Percentiles rank a stretch among this genome's conserved stretches.
phyloP scores from a whole-genome alignment of 2,329 filamentous ascomycete species.

The Xylaria arbuscula region DNA sequence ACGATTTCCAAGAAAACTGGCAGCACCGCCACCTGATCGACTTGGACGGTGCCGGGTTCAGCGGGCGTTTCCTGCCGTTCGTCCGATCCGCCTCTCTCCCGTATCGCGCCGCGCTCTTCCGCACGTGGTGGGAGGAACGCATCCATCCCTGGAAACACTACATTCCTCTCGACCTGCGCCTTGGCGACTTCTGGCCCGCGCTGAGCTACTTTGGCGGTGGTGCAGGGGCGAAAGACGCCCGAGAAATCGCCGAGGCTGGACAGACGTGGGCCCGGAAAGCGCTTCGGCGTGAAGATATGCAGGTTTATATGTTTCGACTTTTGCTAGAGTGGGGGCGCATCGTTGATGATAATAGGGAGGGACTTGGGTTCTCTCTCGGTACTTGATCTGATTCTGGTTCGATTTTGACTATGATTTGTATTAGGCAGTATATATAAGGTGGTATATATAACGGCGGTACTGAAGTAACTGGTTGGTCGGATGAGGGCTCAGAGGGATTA shows the following conservation, averaged over 20 bases:
- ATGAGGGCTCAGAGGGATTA: too few relatives aligned
- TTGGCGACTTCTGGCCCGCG: conserved; percentile 45
- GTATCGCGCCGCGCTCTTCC: conserved; percentile 70
- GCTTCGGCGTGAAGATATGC: conserved; percentile 67
- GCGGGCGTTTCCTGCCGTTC: conserved; percentile 63
- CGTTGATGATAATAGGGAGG: conserved; percentile 54
- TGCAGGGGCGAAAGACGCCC: conserved; percentile 51
- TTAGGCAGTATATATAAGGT: too few relatives aligned
- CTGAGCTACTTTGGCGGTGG: conserved; percentile 48
- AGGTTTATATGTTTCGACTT: conserved; percentile 67
- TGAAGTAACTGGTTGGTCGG: not conserved
- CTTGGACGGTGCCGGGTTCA: conserved; percentile 66
- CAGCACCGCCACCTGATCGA: conserved; percentile 67
- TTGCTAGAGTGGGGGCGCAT: conserved; percentile 61
- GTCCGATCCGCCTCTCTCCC: conserved; percentile 63
- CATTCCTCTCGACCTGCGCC: conserved; percentile 66
- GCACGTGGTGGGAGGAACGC: conserved; percentile 73
- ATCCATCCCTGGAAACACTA: conserved; percentile 72
- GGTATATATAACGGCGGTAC: too few relatives aligned
- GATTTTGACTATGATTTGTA: too few relatives aligned
- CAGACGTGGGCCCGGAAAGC: conserved; percentile 66
- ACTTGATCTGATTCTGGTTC: not conserved
- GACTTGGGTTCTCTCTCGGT: conserved; percentile 48
- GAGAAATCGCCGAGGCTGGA: conserved; percentile 63
- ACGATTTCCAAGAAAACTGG: conserved; percentile 54